These are phyloP conservation scores for Cryptococcus jaspeensis DNA, from an alignment of 1,284 basidiomycete species.

Conservation along the genomic window DNA sequence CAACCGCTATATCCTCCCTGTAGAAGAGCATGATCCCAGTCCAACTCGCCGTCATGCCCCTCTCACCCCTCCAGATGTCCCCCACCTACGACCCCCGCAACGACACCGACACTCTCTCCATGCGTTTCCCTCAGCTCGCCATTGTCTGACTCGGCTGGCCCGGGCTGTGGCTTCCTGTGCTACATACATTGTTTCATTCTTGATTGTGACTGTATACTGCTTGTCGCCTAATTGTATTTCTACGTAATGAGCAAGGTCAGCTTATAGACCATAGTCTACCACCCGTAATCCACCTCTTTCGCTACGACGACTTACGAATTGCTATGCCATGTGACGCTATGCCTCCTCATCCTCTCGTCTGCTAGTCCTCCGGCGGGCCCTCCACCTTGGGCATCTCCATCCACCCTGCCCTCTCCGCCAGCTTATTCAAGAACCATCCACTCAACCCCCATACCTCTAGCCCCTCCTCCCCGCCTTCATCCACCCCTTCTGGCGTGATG, in stretches of 20 bases:
- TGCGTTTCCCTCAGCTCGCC: slow-evolving; percentile 1
- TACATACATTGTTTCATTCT: too few species aligned
- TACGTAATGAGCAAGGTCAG: neutral
- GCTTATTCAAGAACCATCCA: slow-evolving; percentile 43
- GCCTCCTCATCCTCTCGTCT: neutral
- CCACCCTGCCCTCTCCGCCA: slow-evolving; percentile 37
- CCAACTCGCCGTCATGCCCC: neutral
- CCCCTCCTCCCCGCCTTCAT: neutral
- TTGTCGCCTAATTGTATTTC: neutral
- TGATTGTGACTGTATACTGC: too few species aligned
- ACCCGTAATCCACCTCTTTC: neutral
- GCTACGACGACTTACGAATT: neutral
- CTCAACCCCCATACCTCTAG: slow-evolving; percentile 47
- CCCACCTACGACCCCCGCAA: neutral
- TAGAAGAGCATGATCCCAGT: neutral
- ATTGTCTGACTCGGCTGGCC: too few species aligned
- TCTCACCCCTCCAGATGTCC: too few species aligned
- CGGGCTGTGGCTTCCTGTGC: too few species aligned
- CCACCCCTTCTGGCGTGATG: neutral
- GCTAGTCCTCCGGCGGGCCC: slow-evolving; percentile 13
- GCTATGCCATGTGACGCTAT: neutral
- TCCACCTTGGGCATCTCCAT: slow-evolving; percentile 19
- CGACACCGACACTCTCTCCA: neutral
- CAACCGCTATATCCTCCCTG: neutral
- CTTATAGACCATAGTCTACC: neutral